Conservation (phyloP, 495 filamentous ascomycete genomes). For the Penicillium verhagenii region DNA sequence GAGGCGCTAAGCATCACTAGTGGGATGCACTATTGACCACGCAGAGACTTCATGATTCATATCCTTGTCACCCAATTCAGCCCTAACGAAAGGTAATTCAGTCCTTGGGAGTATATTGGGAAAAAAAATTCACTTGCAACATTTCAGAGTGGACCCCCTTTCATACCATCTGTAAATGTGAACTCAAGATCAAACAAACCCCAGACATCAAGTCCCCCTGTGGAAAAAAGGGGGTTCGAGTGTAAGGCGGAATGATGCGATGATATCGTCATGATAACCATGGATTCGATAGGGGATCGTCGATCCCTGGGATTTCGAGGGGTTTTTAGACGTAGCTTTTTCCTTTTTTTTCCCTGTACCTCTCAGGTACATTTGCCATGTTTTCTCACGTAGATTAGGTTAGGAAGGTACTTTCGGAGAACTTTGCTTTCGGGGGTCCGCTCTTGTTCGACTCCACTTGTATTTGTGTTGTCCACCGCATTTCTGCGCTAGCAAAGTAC, state of each 20-base stretch:
- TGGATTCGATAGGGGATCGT: background rate
- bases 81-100: background rate
- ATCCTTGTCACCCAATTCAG: background rate
- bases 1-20: conserved; percentile 17
- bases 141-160: background rate
- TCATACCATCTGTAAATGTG: too few species aligned
- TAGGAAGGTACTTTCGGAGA: conserved; percentile 9
- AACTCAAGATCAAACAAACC: too few species aligned
- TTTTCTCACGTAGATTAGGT: background rate
- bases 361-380: conserved; percentile 2
- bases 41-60: background rate
- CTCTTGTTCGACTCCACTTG: background rate
- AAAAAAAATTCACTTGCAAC: too few species aligned
- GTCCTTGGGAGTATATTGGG: too few species aligned
- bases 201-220: too few species aligned
- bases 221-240: background rate
- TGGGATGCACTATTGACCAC: conserved; percentile 21
- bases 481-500: background rate
- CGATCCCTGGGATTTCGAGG: background rate
- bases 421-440: conserved; percentile 7
- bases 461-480: conserved; percentile 1
- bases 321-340: too few species aligned
- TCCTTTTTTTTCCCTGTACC: background rate
- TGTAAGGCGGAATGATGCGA: background rate
- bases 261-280: conserved; percentile 7